Conservation (phyloP, 2,329 filamentous ascomycete genomes). For the Fragosphaeria purpurea region DNA sequence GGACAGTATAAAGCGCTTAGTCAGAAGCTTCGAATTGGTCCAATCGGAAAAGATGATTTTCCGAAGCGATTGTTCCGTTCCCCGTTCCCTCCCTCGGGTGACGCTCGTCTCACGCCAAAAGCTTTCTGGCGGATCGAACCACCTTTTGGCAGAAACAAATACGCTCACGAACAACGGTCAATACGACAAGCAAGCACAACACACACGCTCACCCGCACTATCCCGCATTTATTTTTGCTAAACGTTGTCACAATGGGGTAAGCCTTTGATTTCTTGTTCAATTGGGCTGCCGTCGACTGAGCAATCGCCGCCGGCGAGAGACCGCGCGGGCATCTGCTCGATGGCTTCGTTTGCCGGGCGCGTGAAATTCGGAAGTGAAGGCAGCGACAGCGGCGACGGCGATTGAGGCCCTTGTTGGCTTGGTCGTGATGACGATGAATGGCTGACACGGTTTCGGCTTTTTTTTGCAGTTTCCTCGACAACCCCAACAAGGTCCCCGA, state of each 20-base stretch:
- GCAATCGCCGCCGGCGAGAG: background rate
- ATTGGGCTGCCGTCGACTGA: background rate
- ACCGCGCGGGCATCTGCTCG: background rate
- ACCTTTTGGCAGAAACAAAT: slow-evolving; percentile 1
- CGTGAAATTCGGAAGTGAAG: no score
- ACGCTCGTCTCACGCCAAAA: slow-evolving; percentile 9
- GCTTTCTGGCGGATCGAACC: slow-evolving; percentile 13
- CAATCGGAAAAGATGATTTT: slow-evolving; percentile 14
- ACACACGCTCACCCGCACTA: background rate
- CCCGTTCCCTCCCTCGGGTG: slow-evolving; percentile 5
- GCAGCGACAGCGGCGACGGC: no score
- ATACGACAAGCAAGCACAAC: background rate
- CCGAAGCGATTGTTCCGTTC: slow-evolving; percentile 4
- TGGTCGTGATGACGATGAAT: background rate
- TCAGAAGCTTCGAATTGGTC: background rate
- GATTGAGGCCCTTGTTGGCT: no score
- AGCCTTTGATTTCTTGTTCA: background rate
- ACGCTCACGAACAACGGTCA: slow-evolving; percentile 4
- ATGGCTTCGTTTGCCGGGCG: no score
- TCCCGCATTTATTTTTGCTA: slow-evolving; percentile 1
- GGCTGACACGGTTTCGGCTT: slow-evolving; percentile 19
- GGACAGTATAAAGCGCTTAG: slow-evolving; percentile 3
- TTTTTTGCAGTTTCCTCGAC: slow-evolving; percentile 45
- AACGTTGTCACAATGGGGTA: slow-evolving; percentile 14
- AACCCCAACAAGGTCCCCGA: slow-evolving; percentile 67